Evolutionary conservation across 2,329 filamentous ascomycete genomes (phyloP).

Genomic region (Fusarium vanettenii): DNA sequence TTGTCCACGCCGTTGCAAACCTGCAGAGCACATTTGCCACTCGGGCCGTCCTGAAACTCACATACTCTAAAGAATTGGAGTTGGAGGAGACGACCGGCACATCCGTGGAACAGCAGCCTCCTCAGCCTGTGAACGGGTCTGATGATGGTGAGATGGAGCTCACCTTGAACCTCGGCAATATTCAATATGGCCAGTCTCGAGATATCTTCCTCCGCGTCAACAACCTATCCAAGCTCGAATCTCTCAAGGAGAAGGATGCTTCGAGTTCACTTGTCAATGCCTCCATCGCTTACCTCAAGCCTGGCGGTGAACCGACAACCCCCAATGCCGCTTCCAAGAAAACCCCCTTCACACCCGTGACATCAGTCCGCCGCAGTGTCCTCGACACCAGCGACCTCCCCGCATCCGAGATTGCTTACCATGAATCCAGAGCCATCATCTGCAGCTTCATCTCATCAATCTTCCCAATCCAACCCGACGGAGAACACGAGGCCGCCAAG

Average conservation of each 20-base stretch:
- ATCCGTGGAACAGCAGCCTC: conserved; percentile 50
- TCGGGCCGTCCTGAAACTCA: conserved; percentile 56
- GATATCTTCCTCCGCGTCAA: conserved; percentile 61
- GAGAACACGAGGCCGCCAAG: conserved; percentile 47
- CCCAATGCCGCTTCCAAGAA: conserved; percentile 8
- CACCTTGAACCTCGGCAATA: conserved; percentile 59
- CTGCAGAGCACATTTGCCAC: conserved; percentile 68
- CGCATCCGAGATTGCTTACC: conserved; percentile 58
- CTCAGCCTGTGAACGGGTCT: conserved; percentile 18
- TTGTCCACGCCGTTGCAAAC: conserved; percentile 71
- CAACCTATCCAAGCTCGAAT: conserved; percentile 28
- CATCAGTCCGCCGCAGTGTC: conserved; percentile 26
- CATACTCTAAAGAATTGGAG: conserved; percentile 49
- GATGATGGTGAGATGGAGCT: conserved; percentile 42
- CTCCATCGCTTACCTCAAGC: conserved; percentile 49
- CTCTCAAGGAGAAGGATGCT: not conserved
- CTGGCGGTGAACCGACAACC: conserved; percentile 13
- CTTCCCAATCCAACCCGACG: conserved; percentile 49
- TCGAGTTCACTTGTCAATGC: conserved; percentile 46
- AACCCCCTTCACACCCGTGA: not conserved
- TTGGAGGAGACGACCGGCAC: conserved; percentile 55
- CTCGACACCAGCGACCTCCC: conserved; percentile 42
- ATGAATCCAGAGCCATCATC: conserved; percentile 62
- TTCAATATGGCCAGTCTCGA: conserved; percentile 71
- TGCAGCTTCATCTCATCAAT: conserved; percentile 62